phyloP scores from a whole-genome alignment of 331 rosid genomes.

The Malus hybrid region DNA sequence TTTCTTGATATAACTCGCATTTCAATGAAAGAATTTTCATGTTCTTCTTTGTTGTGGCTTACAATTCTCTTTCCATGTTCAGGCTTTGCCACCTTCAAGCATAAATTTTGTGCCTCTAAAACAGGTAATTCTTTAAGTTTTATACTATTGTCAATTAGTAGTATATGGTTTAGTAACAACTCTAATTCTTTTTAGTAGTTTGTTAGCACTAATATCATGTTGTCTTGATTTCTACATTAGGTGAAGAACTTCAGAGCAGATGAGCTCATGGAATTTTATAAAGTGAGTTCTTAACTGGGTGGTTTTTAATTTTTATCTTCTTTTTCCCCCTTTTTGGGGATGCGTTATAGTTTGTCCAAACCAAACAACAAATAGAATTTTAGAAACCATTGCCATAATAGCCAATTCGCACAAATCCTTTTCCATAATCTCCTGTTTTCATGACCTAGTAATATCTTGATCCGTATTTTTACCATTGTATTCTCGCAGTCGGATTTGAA shows the following conservation, averaged over 20 bases:
- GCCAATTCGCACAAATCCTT: neutral
- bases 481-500: slow-evolving; percentile 81
- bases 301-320: neutral
- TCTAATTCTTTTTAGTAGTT: neutral
- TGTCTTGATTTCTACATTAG: slow-evolving; percentile 31
- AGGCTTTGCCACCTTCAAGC: slow-evolving; percentile 89
- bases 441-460: slow-evolving; percentile 4
- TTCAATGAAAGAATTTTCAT: neutral
- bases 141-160: neutral
- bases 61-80: slow-evolving; percentile 25
- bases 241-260: slow-evolving; percentile 72
- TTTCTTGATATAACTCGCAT: neutral
- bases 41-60: neutral
- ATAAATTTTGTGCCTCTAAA: slow-evolving; percentile 76
- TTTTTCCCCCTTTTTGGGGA: neutral
- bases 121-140: slow-evolving; percentile 47
- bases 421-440: neutral
- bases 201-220: neutral
- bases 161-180: neutral
- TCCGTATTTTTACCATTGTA: slow-evolving; percentile 13
- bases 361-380: neutral
- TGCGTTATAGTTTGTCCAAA: neutral
- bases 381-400: neutral
- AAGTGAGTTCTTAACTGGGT: slow-evolving; percentile 45
- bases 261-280: slow-evolving; percentile 85